Evolutionary conservation across 2,329 filamentous ascomycete genomes (phyloP).

Genomic region (Aspergillus sp.): DNA sequence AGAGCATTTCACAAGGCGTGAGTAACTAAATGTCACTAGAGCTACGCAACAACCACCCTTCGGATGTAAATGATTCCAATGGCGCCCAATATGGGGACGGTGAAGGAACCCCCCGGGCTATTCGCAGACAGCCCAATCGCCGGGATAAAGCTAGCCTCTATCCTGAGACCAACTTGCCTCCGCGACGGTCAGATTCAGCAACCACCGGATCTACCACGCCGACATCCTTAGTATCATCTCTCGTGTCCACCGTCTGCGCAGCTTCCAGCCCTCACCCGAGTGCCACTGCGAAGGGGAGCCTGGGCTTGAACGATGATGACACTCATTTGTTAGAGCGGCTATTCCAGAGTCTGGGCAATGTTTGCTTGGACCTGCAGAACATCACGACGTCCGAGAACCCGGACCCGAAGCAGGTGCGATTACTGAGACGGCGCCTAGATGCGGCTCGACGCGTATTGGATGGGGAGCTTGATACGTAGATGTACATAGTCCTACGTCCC

Average conservation of each 20-base stretch:
- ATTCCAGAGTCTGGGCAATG: constrained; percentile 51
- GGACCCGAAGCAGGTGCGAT: constrained; percentile 58
- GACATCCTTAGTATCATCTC: constrained; percentile 35
- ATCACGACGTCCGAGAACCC: constrained; percentile 54
- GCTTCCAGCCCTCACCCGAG: constrained; percentile 32
- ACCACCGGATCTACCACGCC: constrained; percentile 34
- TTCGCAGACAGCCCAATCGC: constrained; percentile 16
- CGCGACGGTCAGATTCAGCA: constrained; percentile 29
- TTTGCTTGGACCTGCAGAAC: constrained; percentile 54
- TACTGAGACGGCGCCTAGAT: constrained; percentile 72
- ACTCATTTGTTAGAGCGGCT: constrained; percentile 59
- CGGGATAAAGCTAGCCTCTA: neutral
- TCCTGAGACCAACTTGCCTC: constrained; percentile 30
- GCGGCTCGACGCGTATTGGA: constrained; percentile 73
- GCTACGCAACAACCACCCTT: constrained; percentile 27
- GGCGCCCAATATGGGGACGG: constrained; percentile 21
- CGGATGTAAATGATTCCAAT: constrained; percentile 16
- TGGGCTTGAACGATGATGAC: constrained; percentile 54
- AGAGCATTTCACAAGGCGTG: neutral
- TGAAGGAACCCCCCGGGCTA: constrained; percentile 28
- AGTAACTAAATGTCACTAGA: constrained; percentile 19
- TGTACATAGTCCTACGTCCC: neutral
- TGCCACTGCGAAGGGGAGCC: constrained; percentile 20
- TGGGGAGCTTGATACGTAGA: constrained; percentile 55
- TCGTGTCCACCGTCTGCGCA: constrained; percentile 43